These are phyloP conservation scores for Fusarium sp. DNA, from an alignment of 2,329 filamentous ascomycete genomes.

Conservation along the genomic window DNA sequence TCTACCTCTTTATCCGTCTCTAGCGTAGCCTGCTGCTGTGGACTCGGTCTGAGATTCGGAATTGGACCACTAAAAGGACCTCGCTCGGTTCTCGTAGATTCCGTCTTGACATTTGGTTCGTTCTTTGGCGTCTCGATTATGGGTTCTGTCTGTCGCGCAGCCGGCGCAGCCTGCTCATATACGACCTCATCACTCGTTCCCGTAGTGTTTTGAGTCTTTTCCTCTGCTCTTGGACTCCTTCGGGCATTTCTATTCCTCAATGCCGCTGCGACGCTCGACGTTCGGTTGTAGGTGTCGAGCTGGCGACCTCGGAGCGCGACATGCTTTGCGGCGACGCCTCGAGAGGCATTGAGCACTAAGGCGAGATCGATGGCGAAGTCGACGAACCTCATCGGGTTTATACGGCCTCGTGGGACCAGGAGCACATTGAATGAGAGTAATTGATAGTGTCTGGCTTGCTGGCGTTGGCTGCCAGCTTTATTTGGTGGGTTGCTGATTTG, in stretches of 20 bases:
- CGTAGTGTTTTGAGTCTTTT: not conserved
- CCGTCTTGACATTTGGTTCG: constrained; percentile 12
- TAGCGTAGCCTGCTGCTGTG: constrained; percentile 6
- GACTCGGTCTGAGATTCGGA: constrained; percentile 21
- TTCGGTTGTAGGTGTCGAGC: constrained; percentile 61
- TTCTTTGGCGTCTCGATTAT: constrained; percentile 15
- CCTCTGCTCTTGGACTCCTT: constrained; percentile 8
- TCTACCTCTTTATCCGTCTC: constrained; percentile 37
- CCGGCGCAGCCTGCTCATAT: constrained; percentile 25
- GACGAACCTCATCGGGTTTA: constrained; percentile 66
- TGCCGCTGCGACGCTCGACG: constrained; percentile 56
- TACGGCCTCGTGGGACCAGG: constrained; percentile 38
- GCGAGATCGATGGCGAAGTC: constrained; percentile 76
- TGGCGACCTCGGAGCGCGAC: constrained; percentile 66
- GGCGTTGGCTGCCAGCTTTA: constrained; percentile 36
- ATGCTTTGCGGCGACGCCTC: constrained; percentile 73
- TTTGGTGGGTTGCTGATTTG: constrained; percentile 23
- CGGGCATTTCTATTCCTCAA: constrained; percentile 46
- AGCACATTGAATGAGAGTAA: constrained; percentile 39
- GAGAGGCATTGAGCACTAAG: constrained; percentile 75
- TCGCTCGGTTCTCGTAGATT: constrained; percentile 8
- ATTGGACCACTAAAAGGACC: constrained; percentile 20
- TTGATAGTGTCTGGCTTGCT: constrained; percentile 23
- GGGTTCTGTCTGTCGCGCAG: constrained; percentile 17
- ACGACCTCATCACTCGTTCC: constrained; percentile 13